Base-by-base conservation (phyloP, 345 rosid species). In the Tarenaya hassleriana region DNA sequence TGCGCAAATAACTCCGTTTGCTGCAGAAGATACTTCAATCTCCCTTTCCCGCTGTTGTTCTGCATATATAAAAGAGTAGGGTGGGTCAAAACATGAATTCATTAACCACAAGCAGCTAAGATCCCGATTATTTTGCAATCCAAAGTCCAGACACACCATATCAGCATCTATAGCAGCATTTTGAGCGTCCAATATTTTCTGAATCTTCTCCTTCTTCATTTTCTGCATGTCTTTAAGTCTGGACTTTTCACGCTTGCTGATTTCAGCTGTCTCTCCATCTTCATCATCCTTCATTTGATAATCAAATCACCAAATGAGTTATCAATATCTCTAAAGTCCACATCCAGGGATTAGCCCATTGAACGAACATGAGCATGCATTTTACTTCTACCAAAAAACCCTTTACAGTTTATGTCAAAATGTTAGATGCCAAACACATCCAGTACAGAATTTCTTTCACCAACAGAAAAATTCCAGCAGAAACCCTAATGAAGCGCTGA, bases 1-100 rank as follows among this genome's bases (percentile, higher is more conserved):
- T 89, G 95, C 55, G 95, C 83, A 77, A 89, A 85, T 52, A 89
- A 68, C 82, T 89, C 97, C 0, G 97, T 89, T 55, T 85, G 97
- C 76, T 89, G 89, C 62, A 89, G 71, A 59, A 89, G 83, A 58
- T 85, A 85, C 68, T 89, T 85, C 81, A 89, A 40, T 38, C 95
- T 75, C 31, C 97, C 97, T 60, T 85, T 81, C 29, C 95, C 95
- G 57, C 41, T 67, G 17, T 77, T 89, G 54, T 85, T 89, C 97
- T 88, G 66, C 27, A 45, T 10, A 37, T 1, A 20, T 52, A 29
- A 7, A 18, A 41, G 17, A 61, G 31, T n/a, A 20, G 50, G 10
- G 19, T 18, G 10, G 33, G 11, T 42, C 43, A 61, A 33, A 19
- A 61, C 13, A 40, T 42, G 8, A 0, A 31, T 4, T 29, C 31